These are phyloP conservation scores for Phytopythium aichiense DNA, from an alignment of 352 stramenopile species.

Conservation along the genomic window DNA sequence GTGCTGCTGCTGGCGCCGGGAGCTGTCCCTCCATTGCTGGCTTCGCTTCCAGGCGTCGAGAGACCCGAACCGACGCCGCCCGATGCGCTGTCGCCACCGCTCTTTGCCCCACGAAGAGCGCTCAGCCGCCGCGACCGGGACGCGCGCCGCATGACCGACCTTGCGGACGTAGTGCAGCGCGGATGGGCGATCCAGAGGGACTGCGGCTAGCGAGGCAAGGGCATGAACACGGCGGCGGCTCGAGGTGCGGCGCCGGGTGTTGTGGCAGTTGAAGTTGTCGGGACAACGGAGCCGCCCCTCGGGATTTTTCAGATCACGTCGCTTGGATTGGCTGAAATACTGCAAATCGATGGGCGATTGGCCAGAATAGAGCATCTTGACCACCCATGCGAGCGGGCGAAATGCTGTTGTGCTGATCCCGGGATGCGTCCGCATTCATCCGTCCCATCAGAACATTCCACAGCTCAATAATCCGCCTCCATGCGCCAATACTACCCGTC, in stretches of 20 bases:
- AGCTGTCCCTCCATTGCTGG: no score
- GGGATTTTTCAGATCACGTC: neutral
- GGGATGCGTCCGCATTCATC: neutral
- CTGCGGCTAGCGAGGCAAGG: neutral
- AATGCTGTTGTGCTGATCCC: neutral
- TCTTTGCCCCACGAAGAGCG: neutral
- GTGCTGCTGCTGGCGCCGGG: neutral
- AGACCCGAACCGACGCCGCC: neutral
- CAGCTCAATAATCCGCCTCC: neutral
- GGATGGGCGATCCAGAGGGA: neutral
- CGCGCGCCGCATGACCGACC: neutral
- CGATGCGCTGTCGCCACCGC: neutral
- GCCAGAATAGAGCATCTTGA: neutral
- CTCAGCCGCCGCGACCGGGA: constrained; percentile 2
- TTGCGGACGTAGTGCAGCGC: neutral
- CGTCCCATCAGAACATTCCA: neutral
- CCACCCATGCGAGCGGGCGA: neutral
- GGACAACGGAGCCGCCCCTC: neutral
- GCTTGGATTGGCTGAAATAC: neutral
- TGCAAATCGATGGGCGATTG: neutral
- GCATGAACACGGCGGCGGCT: neutral
- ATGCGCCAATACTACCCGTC: neutral
- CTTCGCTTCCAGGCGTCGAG: neutral
- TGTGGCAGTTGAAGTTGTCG: constrained; percentile 3
- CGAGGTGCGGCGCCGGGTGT: neutral